A percentile compares a stretch with the other conserved stretches of the same genome.
Conservation (phyloP, 345 rosid genomes). For the Populus pruinosa region DNA sequence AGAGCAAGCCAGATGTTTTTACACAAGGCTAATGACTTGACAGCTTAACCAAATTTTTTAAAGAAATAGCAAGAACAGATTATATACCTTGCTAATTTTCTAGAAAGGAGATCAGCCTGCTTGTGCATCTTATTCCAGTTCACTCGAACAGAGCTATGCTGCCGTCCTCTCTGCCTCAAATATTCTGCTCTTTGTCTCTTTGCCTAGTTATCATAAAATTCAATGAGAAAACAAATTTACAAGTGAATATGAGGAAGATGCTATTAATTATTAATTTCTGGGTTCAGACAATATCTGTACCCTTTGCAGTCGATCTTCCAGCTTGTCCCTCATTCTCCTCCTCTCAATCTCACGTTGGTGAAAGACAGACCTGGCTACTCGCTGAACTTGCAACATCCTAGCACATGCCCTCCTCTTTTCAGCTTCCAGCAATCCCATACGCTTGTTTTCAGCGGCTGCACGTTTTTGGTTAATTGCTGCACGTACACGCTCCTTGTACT, state of each 20-base stretch:
- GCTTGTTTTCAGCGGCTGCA: slow-evolving; percentile 87
- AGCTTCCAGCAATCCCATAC: slow-evolving; percentile 76
- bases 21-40: neutral
- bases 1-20: neutral
- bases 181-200: slow-evolving; percentile 84
- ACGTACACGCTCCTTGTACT: slow-evolving; percentile 77
- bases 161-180: slow-evolving; percentile 76
- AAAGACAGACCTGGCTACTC: slow-evolving; percentile 68
- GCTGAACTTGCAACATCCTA: slow-evolving; percentile 64
- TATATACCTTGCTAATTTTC: slow-evolving; percentile 67
- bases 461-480: slow-evolving; percentile 91
- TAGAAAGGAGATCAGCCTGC: slow-evolving; percentile 78
- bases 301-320: slow-evolving; percentile 85
- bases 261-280: neutral
- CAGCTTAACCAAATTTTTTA: neutral
- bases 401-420: slow-evolving; percentile 86
- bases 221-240: slow-evolving; percentile 1
- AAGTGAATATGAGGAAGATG: neutral
- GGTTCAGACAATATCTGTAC: slow-evolving; percentile 30
- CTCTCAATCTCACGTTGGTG: slow-evolving; percentile 89
- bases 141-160: slow-evolving; percentile 44
- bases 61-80: neutral
- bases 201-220: slow-evolving; percentile 48
- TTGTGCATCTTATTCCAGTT: slow-evolving; percentile 51
- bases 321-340: slow-evolving; percentile 68